Evolutionary conservation across 768 basidiomycete species (phyloP), one percentile per base, ranked within the genome.

Genomic region (Suillus occidentalis): DNA sequence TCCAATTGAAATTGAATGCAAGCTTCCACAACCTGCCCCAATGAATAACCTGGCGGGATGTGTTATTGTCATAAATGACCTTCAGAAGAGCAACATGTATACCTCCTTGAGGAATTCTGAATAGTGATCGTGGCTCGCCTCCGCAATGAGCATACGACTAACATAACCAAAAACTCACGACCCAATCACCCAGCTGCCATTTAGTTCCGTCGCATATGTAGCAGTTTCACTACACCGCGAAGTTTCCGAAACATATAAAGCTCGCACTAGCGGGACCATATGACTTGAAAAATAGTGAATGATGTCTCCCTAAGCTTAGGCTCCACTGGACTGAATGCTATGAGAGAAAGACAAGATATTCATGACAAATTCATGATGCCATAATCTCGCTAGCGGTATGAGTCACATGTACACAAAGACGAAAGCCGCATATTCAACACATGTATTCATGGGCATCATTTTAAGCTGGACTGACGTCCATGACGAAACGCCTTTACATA

Each of bases 51-150:
- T 90, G 62, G 10, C 22, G 28, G 2, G 13, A 50, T 61, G 16
- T 45, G 18, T 55, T 36, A 12, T 40, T 13, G 40, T 1, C 69
- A 20, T 47, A 13, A 56, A 63, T 55, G 12, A 59, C 10, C 20
- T 34, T 25, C 31, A 39, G 22, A 57, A 34, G 31, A 8, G 50
- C 56, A 20, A 34, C 40, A 31, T 7, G 69, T 64, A 59, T 52
- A 84, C 86, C 85, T 76, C 87, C 85, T 70, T 87, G 84, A 4
- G 85, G 80, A 59, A 86, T 72, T 45, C 86, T 87, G 67, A 37
- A 53, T 18, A 45, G 25, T 57, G 47, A 25, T 12, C 36, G 34
- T 37, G 55, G 40, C 16, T 31, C 53, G 37, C 45, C 42, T 55
- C 63, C 36, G 56, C 40, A 49, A 53, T 49, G 64, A 65, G 42